Evolutionary conservation across 805 yeast genomes (phyloP).

Genomic region (Metschnikowia cubensis): DNA sequence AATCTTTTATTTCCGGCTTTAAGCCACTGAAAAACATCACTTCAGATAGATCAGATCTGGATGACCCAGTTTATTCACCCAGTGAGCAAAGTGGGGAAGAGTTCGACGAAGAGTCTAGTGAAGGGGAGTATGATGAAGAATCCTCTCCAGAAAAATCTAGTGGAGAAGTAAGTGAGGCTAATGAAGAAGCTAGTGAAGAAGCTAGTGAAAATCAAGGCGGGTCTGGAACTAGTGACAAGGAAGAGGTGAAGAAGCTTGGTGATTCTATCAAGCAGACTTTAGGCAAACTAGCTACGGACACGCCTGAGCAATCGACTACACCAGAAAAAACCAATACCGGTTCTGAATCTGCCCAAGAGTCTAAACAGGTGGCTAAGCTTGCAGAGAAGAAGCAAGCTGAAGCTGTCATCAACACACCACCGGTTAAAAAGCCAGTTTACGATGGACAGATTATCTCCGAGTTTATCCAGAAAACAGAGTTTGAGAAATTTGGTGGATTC

Average conservation of each 20-base stretch:
- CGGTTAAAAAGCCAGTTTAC: not conserved
- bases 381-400: not conserved
- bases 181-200: no score
- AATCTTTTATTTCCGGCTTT: not conserved
- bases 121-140: not conserved
- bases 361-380: not conserved
- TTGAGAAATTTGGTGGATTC: constrained; percentile 20
- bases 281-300: not conserved
- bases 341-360: not conserved
- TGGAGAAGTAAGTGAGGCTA: not conserved
- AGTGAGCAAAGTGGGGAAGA: constrained; percentile 1
- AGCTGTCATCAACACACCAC: not conserved
- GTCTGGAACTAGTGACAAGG: not conserved
- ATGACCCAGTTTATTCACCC: not conserved
- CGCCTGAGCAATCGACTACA: not conserved
- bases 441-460: constrained; percentile 8
- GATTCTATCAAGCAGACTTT: not conserved
- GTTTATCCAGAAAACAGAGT: not conserved
- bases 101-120: not conserved
- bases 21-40: not conserved
- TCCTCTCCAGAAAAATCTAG: not conserved
- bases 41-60: not conserved
- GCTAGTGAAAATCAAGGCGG: no score
- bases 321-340: not conserved
- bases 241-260: not conserved